phyloP scores from a whole-genome alignment of 1,284 basidiomycete species.

The Puccinia novopanici region DNA sequence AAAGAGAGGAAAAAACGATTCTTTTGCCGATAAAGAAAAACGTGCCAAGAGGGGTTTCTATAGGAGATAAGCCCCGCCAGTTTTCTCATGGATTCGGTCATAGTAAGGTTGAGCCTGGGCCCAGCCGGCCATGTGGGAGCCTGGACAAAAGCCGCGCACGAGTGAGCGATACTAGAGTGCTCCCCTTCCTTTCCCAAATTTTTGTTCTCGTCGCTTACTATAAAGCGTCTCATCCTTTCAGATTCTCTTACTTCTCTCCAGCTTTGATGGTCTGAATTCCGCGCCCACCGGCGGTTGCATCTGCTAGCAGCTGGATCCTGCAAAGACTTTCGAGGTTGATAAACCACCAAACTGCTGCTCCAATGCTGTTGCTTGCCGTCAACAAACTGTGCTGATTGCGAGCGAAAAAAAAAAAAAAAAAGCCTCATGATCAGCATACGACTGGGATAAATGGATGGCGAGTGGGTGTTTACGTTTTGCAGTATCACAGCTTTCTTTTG shows the following conservation, averaged over 20 bases:
- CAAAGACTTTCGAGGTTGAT: constrained; percentile 55
- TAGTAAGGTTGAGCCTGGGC: no score
- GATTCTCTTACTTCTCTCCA: constrained; percentile 56
- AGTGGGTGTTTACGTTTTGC: constrained; percentile 54
- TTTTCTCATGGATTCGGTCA: no score
- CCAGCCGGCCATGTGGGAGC: no score
- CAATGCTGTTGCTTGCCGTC: constrained; percentile 56
- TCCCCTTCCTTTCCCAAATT: constrained; percentile 5
- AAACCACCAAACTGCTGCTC: constrained; percentile 55
- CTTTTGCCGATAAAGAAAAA: no score
- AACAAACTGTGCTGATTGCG: constrained; percentile 56
- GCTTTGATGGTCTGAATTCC: constrained; percentile 50
- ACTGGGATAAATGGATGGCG: neutral
- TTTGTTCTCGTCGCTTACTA: constrained; percentile 54
- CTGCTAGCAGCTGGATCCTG: constrained; percentile 56
- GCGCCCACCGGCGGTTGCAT: constrained; percentile 55
- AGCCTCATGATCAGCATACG: neutral
- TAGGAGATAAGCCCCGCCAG: no score
- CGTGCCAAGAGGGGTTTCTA: no score
- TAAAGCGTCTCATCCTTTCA: no score
- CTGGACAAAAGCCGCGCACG: constrained; percentile 19
- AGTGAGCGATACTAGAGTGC: neutral
- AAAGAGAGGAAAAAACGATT: no score
- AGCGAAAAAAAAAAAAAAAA: constrained; percentile 22
- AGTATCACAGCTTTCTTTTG: constrained; percentile 59